Evolutionary conservation across 2,329 filamentous ascomycete species (phyloP).

Genomic region (Arthroderma sp.): DNA sequence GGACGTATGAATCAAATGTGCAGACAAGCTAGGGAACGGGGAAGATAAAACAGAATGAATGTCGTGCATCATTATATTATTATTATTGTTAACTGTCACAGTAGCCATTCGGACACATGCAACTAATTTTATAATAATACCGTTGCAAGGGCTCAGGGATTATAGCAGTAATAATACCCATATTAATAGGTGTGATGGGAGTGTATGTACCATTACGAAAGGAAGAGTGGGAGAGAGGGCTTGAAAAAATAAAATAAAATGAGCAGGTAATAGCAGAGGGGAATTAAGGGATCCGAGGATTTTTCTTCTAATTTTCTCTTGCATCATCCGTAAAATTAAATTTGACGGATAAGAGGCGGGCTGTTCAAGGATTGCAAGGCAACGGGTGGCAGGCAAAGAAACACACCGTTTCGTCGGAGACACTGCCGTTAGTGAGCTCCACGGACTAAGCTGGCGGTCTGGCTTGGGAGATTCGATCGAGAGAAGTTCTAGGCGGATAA

Average conservation of each 20-base stretch:
- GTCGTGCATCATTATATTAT: slow-evolving; percentile 9
- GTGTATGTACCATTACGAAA: not conserved
- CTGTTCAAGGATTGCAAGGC: slow-evolving; percentile 1
- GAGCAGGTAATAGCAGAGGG: not conserved
- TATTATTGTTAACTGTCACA: slow-evolving; percentile 9
- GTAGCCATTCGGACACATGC: slow-evolving; percentile 3
- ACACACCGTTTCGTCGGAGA: slow-evolving; percentile 7
- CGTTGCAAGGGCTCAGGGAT: slow-evolving; percentile 1
- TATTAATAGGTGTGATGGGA: slow-evolving; percentile 1
- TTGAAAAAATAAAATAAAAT: slow-evolving; percentile 3
- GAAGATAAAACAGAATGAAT: slow-evolving; percentile 2
- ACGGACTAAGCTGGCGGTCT: slow-evolving; percentile 5
- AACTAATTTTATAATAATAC: slow-evolving; percentile 1
- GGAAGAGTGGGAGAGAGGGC: not conserved
- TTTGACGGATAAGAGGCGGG: not conserved
- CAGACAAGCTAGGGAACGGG: slow-evolving; percentile 3
- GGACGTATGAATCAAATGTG: not conserved
- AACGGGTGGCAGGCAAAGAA: slow-evolving; percentile 6
- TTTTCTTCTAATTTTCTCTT: too few relatives aligned
- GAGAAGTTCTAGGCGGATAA: slow-evolving; percentile 4
- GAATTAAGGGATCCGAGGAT: not conserved
- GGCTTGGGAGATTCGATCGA: slow-evolving; percentile 8
- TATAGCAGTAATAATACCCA: slow-evolving; percentile 2
- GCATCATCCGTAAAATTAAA: slow-evolving; percentile 2
- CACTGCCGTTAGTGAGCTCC: slow-evolving; percentile 7